These are phyloP conservation scores for Colletotrichum nymphaeae DNA, from an alignment of 2,329 filamentous ascomycete species.

Conservation along the genomic window DNA sequence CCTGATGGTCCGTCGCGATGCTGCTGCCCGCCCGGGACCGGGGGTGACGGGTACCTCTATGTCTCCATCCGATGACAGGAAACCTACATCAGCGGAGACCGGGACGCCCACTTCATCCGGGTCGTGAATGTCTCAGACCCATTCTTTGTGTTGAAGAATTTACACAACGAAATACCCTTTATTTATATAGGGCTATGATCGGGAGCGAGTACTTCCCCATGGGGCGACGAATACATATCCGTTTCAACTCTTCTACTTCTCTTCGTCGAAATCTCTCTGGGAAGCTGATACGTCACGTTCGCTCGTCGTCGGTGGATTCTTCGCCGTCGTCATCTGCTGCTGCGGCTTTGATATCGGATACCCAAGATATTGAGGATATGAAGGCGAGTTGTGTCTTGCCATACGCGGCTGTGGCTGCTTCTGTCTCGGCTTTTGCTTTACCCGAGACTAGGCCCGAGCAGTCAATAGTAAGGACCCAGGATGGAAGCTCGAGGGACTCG, in stretches of 20 bases:
- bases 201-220: background rate
- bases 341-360: background rate
- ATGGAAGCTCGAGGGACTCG: background rate
- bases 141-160: background rate
- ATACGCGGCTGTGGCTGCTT: background rate
- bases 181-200: background rate
- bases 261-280: background rate
- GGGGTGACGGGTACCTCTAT: background rate
- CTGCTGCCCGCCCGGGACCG: background rate
- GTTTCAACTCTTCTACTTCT: background rate
- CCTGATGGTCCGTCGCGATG: conserved; percentile 15
- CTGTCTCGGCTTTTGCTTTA: background rate
- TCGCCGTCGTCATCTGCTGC: no score
- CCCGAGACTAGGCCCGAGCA: background rate
- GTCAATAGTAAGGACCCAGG: background rate
- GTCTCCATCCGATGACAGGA: background rate
- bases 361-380: background rate
- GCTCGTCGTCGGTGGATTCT: background rate
- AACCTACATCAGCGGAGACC: background rate
- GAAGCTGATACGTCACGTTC: background rate
- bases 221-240: background rate
- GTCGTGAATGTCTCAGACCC: background rate
- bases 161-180: background rate
- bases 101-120: background rate
- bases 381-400: background rate